Conservation (phyloP, 352 stramenopile genomes). For the Phytophthora palmivora region DNA sequence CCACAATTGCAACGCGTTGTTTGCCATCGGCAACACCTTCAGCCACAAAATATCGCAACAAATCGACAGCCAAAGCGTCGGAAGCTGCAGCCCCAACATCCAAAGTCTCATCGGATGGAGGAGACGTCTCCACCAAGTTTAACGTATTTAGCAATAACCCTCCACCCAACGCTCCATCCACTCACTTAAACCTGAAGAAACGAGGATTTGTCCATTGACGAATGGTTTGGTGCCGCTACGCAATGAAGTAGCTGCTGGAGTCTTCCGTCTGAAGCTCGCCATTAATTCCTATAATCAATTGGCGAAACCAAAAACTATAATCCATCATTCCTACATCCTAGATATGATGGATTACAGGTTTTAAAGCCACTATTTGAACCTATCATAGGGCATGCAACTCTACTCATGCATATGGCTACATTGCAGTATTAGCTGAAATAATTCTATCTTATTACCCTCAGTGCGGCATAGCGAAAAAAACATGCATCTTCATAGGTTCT, state of each 20-base stretch:
- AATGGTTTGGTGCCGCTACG: constrained; percentile 58
- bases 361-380: no score
- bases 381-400: no score
- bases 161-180: constrained; percentile 65
- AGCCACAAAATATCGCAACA: constrained; percentile 72
- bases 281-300: no score
- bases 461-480: no score
- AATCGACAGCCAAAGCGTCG: constrained; percentile 46
- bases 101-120: background rate
- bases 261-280: constrained; percentile 18
- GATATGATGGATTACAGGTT: no score
- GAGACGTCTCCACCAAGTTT: constrained; percentile 52
- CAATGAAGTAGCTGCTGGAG: background rate
- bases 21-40: constrained; percentile 54
- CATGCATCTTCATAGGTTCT: no score
- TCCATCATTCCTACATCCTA: no score
- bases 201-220: constrained; percentile 68
- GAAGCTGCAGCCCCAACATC: constrained; percentile 26
- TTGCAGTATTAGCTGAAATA: no score
- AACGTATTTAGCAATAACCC: constrained; percentile 62
- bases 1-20: constrained; percentile 47
- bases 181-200: constrained; percentile 60
- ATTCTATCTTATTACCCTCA: no score
- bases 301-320: no score
- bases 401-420: no score